These are phyloP conservation scores for Aspergillus saccharolyticus DNA, from an alignment of 495 filamentous ascomycete species.

Conservation along the genomic window DNA sequence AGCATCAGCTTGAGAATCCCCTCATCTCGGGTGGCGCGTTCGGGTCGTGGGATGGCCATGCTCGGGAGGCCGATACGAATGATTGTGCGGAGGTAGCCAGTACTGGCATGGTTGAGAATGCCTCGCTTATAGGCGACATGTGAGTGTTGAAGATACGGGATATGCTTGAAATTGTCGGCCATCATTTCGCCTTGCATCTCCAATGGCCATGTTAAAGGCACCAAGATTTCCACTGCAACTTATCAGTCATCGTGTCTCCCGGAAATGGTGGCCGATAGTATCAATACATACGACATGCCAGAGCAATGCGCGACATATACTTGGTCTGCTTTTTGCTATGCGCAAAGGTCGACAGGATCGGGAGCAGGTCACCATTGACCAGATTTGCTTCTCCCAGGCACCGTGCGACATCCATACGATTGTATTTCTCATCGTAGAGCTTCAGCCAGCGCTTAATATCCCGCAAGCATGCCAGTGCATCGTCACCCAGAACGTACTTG, in stretches of 20 bases:
- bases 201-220: constrained; percentile 91
- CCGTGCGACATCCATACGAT: constrained; percentile 90
- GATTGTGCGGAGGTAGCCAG: constrained; percentile 67
- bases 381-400: constrained; percentile 90
- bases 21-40: constrained; percentile 76
- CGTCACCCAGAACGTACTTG: constrained; percentile 84
- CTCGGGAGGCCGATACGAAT: constrained; percentile 81
- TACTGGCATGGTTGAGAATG: constrained; percentile 74
- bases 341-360: constrained; percentile 80
- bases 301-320: constrained; percentile 70
- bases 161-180: constrained; percentile 84
- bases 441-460: constrained; percentile 93
- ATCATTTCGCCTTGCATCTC: constrained; percentile 82
- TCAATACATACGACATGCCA: constrained; percentile 67
- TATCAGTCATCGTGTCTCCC: constrained; percentile 9
- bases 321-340: constrained; percentile 58
- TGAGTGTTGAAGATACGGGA: constrained; percentile 79
- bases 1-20: constrained; percentile 90
- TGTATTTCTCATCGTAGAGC: constrained; percentile 88
- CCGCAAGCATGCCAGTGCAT: constrained; percentile 83
- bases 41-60: constrained; percentile 71
- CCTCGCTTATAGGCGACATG: constrained; percentile 86
- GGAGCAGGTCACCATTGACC: constrained; percentile 82
- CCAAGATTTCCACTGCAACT: constrained; percentile 71
- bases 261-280: background rate